Evolutionary conservation across 2,329 filamentous ascomycete species (phyloP), one percentile per base, ranked within the genome.

Genomic region (Penicillium sp.): DNA sequence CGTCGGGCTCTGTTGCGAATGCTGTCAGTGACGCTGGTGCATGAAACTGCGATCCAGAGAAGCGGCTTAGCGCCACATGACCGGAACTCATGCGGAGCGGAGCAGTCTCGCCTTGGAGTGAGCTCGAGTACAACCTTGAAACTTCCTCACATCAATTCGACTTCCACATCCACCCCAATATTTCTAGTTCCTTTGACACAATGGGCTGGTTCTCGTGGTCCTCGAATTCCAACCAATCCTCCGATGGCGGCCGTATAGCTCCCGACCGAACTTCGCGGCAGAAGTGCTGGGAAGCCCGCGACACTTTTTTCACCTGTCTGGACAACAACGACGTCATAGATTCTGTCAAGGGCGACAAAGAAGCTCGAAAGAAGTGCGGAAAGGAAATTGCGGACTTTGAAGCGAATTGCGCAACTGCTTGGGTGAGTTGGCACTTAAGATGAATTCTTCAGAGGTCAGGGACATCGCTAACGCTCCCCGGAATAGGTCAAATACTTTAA

Each of bases 401-500:
- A 79, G 84, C 85, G 70, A 91, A 94, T 75, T 99, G 95, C 78
- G 92, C 93, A 19, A 85, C 84, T 62, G 93, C 93, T 75, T 99
- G 95, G 95, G 95, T 96, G 79, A 70, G 90, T 85, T 51, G 11
- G 54, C 30, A 8, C 17, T 23, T 29, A n/a, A 26, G 31, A 38
- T 19, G 15, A 11, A 46, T 51, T 13, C 26, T 17, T 19, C 21
- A 15, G 26, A 21, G 7, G 17, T 5, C 23, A 47, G 23, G 23
- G 8, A 44, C 47, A 29, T 38, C 61, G 64, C 66, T 69, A 64
- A 68, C 58, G 59, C 51, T 21, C 51, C 26, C 15, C 49, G n/a
- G 35, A 41, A 58, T 70, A 95, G 92, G 91, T 97, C 64, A 92
- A 93, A 79, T 98, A 99, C 79, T 99, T 99, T 81, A 97, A 98